Evolutionary conservation across 148 eudicot genomes (phyloP).

Genomic region (Persicaria tinctoria): DNA sequence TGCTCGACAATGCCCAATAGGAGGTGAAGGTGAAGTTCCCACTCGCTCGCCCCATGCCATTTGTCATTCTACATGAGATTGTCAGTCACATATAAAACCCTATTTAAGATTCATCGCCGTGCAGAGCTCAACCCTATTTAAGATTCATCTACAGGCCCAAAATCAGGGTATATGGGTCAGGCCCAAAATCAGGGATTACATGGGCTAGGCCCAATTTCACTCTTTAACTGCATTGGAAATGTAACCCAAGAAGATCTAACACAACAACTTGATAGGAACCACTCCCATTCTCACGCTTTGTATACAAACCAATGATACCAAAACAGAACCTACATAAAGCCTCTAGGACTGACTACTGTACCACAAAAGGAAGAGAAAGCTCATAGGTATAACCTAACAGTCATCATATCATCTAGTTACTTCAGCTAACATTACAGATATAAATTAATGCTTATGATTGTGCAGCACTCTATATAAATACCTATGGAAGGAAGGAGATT

Average conservation of each 20-base stretch:
- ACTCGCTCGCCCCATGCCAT: too few species aligned
- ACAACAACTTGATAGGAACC: background rate
- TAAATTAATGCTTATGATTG: background rate
- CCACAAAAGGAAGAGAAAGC: background rate
- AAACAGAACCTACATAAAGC: background rate
- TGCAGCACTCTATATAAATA: background rate
- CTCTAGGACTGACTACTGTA: conserved; percentile 6
- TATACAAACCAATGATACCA: conserved; percentile 8
- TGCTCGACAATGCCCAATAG: too few species aligned
- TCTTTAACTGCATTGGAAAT: background rate
- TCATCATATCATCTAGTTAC: conserved; percentile 1
- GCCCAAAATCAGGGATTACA: background rate
- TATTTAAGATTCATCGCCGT: too few species aligned
- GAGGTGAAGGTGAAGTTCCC: too few species aligned
- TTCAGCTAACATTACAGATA: background rate
- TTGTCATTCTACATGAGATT: too few species aligned
- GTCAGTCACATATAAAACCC: too few species aligned
- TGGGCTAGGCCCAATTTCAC: background rate
- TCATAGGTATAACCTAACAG: conserved; percentile 8
- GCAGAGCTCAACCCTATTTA: too few species aligned
- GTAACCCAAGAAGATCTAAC: background rate
- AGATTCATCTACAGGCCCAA: too few species aligned
- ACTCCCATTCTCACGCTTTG: conserved; percentile 6
- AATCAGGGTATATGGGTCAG: background rate
- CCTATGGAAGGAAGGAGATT: background rate